Conservation (phyloP, 768 basidiomycete genomes). For the Mycena metata region DNA sequence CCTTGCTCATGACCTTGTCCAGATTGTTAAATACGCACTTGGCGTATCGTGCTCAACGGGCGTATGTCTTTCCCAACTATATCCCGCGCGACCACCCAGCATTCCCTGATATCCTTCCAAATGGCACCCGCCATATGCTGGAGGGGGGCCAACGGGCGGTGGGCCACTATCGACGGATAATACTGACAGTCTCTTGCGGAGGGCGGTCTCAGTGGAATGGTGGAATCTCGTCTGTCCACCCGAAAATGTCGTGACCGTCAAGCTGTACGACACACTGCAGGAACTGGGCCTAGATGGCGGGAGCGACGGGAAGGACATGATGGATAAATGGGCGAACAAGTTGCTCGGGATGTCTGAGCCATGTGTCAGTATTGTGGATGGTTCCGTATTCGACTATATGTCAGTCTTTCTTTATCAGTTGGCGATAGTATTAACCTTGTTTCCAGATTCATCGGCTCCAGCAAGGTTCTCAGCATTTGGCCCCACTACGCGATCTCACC, state of each 20-base stretch:
- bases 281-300: background rate
- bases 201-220: slow-evolving; percentile 13
- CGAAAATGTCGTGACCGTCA: background rate
- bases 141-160: slow-evolving; percentile 25
- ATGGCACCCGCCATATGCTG: slow-evolving; percentile 24
- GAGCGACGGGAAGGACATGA: slow-evolving; percentile 1
- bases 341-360: background rate
- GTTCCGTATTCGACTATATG: slow-evolving; percentile 18
- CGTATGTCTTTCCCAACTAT: slow-evolving; percentile 24
- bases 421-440: background rate
- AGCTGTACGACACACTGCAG: background rate
- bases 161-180: background rate
- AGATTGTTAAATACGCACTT: slow-evolving; percentile 32
- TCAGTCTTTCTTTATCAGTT: background rate
- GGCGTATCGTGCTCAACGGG: slow-evolving; percentile 15
- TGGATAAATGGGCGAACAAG: slow-evolving; percentile 23
- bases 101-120: slow-evolving; percentile 24
- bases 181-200: background rate
- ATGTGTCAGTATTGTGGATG: slow-evolving; percentile 18
- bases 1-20: background rate
- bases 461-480: slow-evolving; percentile 22
- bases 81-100: slow-evolving; percentile 26
- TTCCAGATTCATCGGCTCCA: slow-evolving; percentile 15
- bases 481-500: slow-evolving; percentile 17
- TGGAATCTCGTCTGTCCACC: slow-evolving; percentile 22